phyloP scores from a whole-genome alignment of 805 yeast genomes.

The Schizosaccharomyces pombe region ASM294v3 CU329670.1:1428501-1429000 shows the following conservation, averaged over 20 bases:
- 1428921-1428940: slow-evolving; percentile 48
- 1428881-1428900: slow-evolving; percentile 14
- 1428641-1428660: slow-evolving; percentile 56
- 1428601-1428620: slow-evolving; percentile 57
- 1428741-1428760: slow-evolving; percentile 59
- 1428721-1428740: slow-evolving; percentile 37
- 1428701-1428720: slow-evolving; percentile 38
- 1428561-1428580: slow-evolving; percentile 57
- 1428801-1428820: slow-evolving; percentile 53
- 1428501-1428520: slow-evolving; percentile 58
- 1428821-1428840: slow-evolving; percentile 32
- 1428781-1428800: slow-evolving; percentile 62
- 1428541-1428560: slow-evolving; percentile 76
- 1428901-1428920: slow-evolving; percentile 20
- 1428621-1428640: slow-evolving; percentile 43
- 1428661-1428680: slow-evolving; percentile 43
- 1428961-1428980: slow-evolving; percentile 80
- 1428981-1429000: slow-evolving; percentile 47
- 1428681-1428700: slow-evolving; percentile 45
- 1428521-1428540: slow-evolving; percentile 58
- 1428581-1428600: slow-evolving; percentile 80
- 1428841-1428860: slow-evolving; percentile 41
- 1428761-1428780: slow-evolving; percentile 84
- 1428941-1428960: slow-evolving; percentile 85
- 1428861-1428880: slow-evolving; percentile 19